phyloP scores from a whole-genome alignment of 208 protist species.

The Balamuthia mandrillaris region DNA sequence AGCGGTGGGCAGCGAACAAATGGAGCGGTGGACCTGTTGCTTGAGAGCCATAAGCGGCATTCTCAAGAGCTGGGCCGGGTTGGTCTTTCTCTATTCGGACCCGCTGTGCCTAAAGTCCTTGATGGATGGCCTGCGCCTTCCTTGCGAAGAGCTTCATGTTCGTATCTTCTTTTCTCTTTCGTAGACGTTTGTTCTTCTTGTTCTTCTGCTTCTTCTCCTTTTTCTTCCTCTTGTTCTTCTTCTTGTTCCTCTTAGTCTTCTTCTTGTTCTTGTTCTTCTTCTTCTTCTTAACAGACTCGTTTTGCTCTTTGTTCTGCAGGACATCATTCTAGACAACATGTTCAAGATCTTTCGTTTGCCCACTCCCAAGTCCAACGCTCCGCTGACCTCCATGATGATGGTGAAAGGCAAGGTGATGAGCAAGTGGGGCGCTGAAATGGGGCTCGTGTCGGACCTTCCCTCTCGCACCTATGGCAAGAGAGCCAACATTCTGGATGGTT shows the following conservation, averaged over 20 bases:
- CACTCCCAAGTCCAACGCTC: constrained; percentile 5
- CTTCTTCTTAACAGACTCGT: neutral
- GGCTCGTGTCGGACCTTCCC: neutral
- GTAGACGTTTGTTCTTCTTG: too few relatives aligned
- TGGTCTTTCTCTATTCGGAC: constrained; percentile 42
- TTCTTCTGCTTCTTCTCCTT: neutral
- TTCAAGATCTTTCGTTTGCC: constrained; percentile 52
- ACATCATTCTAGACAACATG: constrained; percentile 31
- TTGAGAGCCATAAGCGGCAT: constrained; percentile 37
- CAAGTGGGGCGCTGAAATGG: neutral
- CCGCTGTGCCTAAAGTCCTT: constrained; percentile 37
- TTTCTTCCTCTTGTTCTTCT: neutral
- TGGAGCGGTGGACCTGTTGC: neutral
- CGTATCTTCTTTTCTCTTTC: too few relatives aligned
- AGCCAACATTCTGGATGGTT: constrained; percentile 54
- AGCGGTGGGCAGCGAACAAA: too few relatives aligned
- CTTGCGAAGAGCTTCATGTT: constrained; percentile 44
- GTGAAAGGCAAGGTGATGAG: too few relatives aligned
- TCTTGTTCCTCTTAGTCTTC: neutral
- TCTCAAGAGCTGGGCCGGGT: constrained; percentile 52
- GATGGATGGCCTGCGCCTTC: constrained; percentile 49
- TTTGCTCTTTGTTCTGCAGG: too few relatives aligned
- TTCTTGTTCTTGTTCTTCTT: too few relatives aligned
- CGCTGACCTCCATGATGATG: too few relatives aligned
- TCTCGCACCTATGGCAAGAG: neutral